phyloP scores from a whole-genome alignment of 768 basidiomycete species.

The Cystofilobasidium bisporidii region DNA sequence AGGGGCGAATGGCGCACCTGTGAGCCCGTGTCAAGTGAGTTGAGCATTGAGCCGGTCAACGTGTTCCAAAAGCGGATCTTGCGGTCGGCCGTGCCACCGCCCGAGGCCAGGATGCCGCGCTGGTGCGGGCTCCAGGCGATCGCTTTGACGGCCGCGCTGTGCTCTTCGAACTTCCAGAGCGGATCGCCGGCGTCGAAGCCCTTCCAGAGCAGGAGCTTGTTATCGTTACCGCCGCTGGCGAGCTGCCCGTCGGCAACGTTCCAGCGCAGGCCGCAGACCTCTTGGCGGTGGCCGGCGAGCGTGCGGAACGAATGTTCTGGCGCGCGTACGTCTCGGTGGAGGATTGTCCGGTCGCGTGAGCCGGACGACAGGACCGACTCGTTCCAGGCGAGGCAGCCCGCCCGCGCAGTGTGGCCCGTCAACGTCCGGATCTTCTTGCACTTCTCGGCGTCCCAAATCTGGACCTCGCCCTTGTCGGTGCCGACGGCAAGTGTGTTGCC shows the following conservation, averaged over 20 bases:
- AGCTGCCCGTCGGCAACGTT: slow-evolving; percentile 54
- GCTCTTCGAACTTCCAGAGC: slow-evolving; percentile 90
- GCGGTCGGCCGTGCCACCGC: slow-evolving; percentile 97
- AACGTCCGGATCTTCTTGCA: slow-evolving; percentile 71
- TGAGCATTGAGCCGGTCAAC: slow-evolving; percentile 69
- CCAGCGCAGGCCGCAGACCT: slow-evolving; percentile 95
- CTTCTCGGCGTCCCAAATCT: slow-evolving; percentile 84
- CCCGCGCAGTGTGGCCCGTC: slow-evolving; percentile 74
- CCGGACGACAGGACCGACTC: slow-evolving; percentile 68
- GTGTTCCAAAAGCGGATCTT: slow-evolving; percentile 98
- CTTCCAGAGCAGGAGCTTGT: slow-evolving; percentile 98
- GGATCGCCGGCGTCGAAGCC: slow-evolving; percentile 54
- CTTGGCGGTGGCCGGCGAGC: slow-evolving; percentile 53
- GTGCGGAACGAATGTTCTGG: slow-evolving; percentile 57
- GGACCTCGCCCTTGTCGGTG: slow-evolving; percentile 74
- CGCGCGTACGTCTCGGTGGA: slow-evolving; percentile 85
- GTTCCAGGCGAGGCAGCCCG: slow-evolving; percentile 94
- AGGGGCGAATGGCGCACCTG: slow-evolving; percentile 53
- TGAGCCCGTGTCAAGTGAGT: slow-evolving; percentile 85
- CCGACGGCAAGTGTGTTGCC: slow-evolving; percentile 87
- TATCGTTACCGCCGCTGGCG: slow-evolving; percentile 95
- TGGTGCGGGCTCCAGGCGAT: slow-evolving; percentile 98
- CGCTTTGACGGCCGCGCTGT: slow-evolving; percentile 93
- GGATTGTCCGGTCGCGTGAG: slow-evolving; percentile 78
- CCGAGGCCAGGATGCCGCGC: slow-evolving; percentile 78